Evolutionary conservation across 768 basidiomycete genomes (phyloP).

Genomic region (Clitopilus passeckerianus): DNA sequence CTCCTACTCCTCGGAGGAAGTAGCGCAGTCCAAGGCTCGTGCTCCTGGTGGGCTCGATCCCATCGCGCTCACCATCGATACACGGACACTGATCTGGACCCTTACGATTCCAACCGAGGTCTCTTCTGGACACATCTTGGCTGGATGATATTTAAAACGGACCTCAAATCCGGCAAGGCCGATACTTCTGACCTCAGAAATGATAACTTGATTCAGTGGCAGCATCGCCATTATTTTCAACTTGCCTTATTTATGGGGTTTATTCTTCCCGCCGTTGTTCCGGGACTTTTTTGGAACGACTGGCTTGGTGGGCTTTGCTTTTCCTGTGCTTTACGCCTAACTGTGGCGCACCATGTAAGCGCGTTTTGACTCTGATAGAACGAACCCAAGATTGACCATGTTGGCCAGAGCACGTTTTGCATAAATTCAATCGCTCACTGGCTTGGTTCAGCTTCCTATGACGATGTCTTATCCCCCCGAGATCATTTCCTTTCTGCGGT

Average conservation of each 20-base stretch:
- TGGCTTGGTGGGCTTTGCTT: constrained; percentile 77
- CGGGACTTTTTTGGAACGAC: constrained; percentile 70
- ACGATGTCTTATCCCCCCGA: constrained; percentile 72
- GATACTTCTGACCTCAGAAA: constrained; percentile 71
- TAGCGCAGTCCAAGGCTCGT: constrained; percentile 83
- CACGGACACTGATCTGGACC: constrained; percentile 84
- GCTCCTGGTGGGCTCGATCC: constrained; percentile 82
- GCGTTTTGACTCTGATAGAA: background rate
- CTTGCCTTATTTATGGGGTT: constrained; percentile 67
- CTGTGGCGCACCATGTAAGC: constrained; percentile 76
- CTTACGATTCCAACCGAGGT: constrained; percentile 77
- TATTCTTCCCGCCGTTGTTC: constrained; percentile 60
- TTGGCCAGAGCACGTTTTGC: constrained; percentile 70
- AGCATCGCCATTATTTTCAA: constrained; percentile 68
- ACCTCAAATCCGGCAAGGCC: constrained; percentile 62
- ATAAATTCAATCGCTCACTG: constrained; percentile 89
- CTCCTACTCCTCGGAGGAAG: constrained; percentile 71
- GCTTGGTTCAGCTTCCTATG: constrained; percentile 76
- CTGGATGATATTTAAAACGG: constrained; percentile 81
- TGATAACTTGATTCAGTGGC: constrained; percentile 70
- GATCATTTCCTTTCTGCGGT: constrained; percentile 81
- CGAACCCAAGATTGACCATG: background rate
- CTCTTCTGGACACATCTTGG: constrained; percentile 77
- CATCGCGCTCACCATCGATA: constrained; percentile 83
- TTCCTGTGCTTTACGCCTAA: constrained; percentile 64